Percentiles rank a stretch among this genome's conserved stretches.
Evolutionary conservation across 148 eudicot genomes (phyloP).

Genomic region (Arctostaphylos glauca): DNA sequence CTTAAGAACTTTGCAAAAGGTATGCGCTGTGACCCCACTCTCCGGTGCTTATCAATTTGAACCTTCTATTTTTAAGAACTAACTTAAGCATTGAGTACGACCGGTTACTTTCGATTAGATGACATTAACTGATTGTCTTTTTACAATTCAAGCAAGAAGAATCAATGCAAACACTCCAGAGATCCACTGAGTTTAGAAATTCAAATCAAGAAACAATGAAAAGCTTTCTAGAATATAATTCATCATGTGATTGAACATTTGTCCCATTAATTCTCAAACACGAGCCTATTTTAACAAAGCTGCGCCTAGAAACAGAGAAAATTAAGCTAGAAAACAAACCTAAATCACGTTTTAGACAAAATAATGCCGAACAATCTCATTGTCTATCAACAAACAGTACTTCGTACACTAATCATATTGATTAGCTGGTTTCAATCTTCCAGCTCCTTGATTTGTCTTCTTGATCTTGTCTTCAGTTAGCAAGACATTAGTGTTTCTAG

Average conservation of each 20-base stretch:
- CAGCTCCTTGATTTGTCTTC: not conserved
- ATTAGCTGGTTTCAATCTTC: not conserved
- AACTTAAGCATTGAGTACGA: too few species aligned
- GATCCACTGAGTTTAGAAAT: too few species aligned
- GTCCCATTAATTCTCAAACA: not conserved
- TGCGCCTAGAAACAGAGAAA: not conserved
- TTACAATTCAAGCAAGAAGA: too few species aligned
- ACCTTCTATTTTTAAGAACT: too few species aligned
- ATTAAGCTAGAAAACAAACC: not conserved
- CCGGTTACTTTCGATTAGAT: too few species aligned
- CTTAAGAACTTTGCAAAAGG: too few species aligned
- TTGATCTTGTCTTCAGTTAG: too few species aligned
- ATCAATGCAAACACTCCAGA: too few species aligned
- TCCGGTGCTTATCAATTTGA: too few species aligned
- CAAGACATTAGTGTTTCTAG: too few species aligned
- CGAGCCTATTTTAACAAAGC: not conserved
- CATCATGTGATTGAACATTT: not conserved
- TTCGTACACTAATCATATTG: not conserved
- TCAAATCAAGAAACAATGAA: not conserved
- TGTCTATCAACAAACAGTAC: not conserved
- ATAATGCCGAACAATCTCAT: not conserved
- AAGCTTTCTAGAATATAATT: not conserved
- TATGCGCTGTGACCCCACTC: too few species aligned
- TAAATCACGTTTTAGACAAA: not conserved
- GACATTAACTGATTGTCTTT: too few species aligned